Evolutionary conservation across 352 stramenopile genomes (phyloP), one percentile per base, ranked within the genome.

Genomic region (Pythium brachiatum): DNA sequence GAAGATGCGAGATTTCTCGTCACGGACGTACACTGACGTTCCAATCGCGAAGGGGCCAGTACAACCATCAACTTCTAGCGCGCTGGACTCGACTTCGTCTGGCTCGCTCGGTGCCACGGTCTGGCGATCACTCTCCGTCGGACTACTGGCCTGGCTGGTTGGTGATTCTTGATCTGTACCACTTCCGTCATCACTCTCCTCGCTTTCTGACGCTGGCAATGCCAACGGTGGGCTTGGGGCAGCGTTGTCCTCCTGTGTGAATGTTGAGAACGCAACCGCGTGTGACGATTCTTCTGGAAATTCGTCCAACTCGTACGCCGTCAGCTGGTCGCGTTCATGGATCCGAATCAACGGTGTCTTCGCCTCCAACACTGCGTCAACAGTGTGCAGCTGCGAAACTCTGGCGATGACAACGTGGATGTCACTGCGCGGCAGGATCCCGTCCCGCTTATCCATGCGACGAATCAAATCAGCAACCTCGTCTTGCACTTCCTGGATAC

Each of bases 271-370:
- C 15, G 62, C 44, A 12, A 44, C 36, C 12, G 57, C 57, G 0
- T 29, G 36, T 5, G 25, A 26, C 1, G 18, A 13, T 36, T 57
- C 38, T 47, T 64, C 36, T 6, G 65, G 25, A 7, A 72, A 50
- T 2, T 68, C 60, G 66, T 92, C 83, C 18, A 92, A 64, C 44
- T 93, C 67, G 57, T 90, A 95, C 2, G 78, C 83, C 5, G 77
- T 81, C 9, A 95, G 54, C 25, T 90, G 80, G 34, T 94, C 83
- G 12, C 81, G 83, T 36, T 95, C 86, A 52, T 88, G 82, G 39
- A 95, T 86, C 13, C 87, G 81, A n/a, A 60, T 69, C n/a, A 94
- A 31, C 2, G 76, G 72, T 41, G 83, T 68, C 43, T 79, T 83
- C 11, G 77, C 72, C 41, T 90, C 81, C n/a, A 94, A 47, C 13